Evolutionary conservation across 129 eudicot genomes (phyloP).

Genomic region (Lonicera japonica): DNA sequence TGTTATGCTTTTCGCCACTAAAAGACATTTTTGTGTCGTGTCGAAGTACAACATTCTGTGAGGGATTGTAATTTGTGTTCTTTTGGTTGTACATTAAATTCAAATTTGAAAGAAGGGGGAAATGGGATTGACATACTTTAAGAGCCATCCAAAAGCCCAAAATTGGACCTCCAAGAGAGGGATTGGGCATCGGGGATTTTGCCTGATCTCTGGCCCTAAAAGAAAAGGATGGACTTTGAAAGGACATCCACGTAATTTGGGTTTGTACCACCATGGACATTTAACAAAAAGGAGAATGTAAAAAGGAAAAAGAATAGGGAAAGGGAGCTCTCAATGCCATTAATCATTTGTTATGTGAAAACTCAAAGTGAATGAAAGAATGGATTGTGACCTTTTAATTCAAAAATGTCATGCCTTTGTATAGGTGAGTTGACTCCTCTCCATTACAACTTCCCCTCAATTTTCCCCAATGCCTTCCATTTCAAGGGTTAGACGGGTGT

Average conservation of each 20-base stretch:
- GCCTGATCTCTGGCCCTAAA: constrained; percentile 92
- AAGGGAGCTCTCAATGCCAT: constrained; percentile 14
- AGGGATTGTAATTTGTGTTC: too few species aligned
- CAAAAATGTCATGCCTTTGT: neutral
- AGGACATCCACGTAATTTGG: constrained; percentile 84
- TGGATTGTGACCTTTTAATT: neutral
- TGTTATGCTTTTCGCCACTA: too few species aligned
- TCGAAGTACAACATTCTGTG: too few species aligned
- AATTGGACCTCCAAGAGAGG: constrained; percentile 55
- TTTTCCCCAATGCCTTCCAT: too few species aligned
- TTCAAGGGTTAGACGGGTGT: too few species aligned
- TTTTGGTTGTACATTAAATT: too few species aligned
- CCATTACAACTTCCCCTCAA: too few species aligned
- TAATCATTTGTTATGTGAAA: neutral
- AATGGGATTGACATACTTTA: constrained; percentile 39
- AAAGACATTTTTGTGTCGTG: too few species aligned
- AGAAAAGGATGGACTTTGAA: constrained; percentile 76
- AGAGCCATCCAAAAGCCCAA: constrained; percentile 62
- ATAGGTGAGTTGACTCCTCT: too few species aligned
- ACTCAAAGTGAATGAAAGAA: neutral
- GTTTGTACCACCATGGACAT: constrained; percentile 33
- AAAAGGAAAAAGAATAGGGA: constrained; percentile 14
- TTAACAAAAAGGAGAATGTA: constrained; percentile 19
- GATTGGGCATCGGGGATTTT: constrained; percentile 39
- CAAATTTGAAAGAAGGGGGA: too few species aligned